A percentile compares a stretch with the other conserved stretches of the same genome.
Conservation (phyloP, 805 yeast species). For the Yamadazyma kitorensis region DNA sequence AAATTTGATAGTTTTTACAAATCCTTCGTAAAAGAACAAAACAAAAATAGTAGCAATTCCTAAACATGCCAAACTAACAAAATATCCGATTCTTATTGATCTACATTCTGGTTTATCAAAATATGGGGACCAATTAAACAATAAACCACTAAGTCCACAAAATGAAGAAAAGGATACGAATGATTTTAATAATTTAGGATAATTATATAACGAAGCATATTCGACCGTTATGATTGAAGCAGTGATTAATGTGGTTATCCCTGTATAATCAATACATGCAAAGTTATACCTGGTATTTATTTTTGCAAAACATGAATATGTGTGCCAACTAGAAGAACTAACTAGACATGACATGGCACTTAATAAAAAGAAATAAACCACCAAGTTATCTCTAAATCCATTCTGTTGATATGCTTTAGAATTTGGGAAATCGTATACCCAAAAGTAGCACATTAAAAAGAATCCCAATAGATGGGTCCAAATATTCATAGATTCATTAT, state of each 20-base stretch:
- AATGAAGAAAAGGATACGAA: conserved; percentile 60
- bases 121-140: conserved; percentile 86
- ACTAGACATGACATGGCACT: conserved; percentile 76
- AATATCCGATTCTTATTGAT: conserved; percentile 74
- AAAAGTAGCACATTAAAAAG: conserved; percentile 52
- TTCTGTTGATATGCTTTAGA: conserved; percentile 46
- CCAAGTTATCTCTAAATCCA: conserved; percentile 44
- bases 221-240: conserved; percentile 87
- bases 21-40: conserved; percentile 54
- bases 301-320: conserved; percentile 76
- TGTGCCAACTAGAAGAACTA: conserved; percentile 88
- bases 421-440: conserved; percentile 60
- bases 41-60: conserved; percentile 68
- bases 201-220: conserved; percentile 68
- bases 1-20: conserved; percentile 47
- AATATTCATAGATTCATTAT: conserved; percentile 88
- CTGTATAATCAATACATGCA: conserved; percentile 94
- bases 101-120: conserved; percentile 88
- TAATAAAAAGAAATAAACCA: conserved; percentile 60
- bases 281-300: conserved; percentile 62
- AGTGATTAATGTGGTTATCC: conserved; percentile 85
- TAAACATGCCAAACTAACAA: conserved; percentile 69
- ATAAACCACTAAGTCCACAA: conserved; percentile 70
- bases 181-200: conserved; percentile 44
- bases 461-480: conserved; percentile 90